A percentile compares a stretch with the other conserved stretches of the same genome.
phyloP scores from a whole-genome alignment of 2,329 filamentous ascomycete genomes.

The Alternaria sp. region DNA sequence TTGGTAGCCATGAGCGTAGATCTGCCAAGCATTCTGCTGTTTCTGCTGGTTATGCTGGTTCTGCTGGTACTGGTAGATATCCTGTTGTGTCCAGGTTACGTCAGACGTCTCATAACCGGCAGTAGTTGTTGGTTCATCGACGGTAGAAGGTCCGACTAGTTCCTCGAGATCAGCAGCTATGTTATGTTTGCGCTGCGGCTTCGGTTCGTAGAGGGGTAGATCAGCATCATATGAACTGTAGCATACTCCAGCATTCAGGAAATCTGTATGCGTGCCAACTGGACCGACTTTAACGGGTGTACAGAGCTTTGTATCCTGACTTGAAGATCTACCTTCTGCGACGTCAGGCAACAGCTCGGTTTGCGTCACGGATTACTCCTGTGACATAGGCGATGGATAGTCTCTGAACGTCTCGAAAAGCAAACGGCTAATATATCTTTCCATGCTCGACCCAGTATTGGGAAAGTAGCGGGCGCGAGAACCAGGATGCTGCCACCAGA shows the following conservation, averaged over 20 bases:
- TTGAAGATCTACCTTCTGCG: neutral
- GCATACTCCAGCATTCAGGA: too few relatives aligned
- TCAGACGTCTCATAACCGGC: neutral
- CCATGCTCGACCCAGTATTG: neutral
- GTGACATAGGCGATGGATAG: neutral
- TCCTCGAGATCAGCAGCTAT: neutral
- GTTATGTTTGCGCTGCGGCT: neutral
- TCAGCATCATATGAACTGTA: too few relatives aligned
- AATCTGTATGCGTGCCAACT: too few relatives aligned
- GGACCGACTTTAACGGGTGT: neutral
- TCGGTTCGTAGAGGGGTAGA: neutral
- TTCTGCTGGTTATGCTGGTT: neutral
- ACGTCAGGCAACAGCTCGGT: neutral
- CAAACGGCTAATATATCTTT: neutral
- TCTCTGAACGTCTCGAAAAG: too few relatives aligned
- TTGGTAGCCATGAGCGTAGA: neutral
- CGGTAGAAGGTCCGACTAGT: neutral
- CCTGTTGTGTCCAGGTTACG: fast-evolving
- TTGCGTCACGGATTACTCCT: neutral
- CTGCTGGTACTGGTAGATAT: neutral
- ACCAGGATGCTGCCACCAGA: neutral
- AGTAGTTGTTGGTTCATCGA: fast-evolving
- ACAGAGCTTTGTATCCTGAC: neutral
- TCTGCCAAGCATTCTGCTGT: too few relatives aligned
- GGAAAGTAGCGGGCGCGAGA: neutral